Evolutionary conservation across 345 rosid genomes (phyloP).

Genomic region (Syzygium grande): DNA sequence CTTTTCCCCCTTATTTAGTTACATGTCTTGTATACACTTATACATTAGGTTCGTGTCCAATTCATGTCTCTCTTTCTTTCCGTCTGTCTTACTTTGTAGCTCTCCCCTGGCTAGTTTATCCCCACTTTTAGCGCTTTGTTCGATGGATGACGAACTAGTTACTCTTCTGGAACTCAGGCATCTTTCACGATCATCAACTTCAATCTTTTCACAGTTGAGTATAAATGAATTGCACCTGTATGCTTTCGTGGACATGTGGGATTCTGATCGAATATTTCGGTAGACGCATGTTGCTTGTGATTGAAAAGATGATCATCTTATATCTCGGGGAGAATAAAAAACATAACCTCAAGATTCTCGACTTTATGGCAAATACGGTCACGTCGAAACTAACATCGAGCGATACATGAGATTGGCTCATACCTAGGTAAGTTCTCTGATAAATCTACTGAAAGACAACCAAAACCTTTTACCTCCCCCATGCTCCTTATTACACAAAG

Average conservation of each 20-base stretch:
- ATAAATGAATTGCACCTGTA: too few relatives aligned
- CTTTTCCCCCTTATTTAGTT: conserved; percentile 83
- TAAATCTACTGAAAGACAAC: background rate
- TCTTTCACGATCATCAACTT: too few relatives aligned
- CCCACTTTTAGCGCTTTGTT: too few relatives aligned
- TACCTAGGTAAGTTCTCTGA: background rate
- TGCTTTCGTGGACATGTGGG: too few relatives aligned
- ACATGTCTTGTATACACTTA: background rate
- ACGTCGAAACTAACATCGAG: background rate
- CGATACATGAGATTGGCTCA: background rate
- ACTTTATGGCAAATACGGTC: background rate
- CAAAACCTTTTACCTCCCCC: background rate
- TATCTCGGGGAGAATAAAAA: background rate
- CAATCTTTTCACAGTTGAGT: too few relatives aligned
- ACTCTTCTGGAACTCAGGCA: too few relatives aligned
- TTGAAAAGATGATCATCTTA: background rate
- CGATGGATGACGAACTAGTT: too few relatives aligned
- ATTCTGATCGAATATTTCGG: background rate
- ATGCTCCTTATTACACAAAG: background rate
- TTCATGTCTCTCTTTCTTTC: too few relatives aligned
- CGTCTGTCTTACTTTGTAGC: too few relatives aligned
- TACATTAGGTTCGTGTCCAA: too few relatives aligned
- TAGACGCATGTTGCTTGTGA: background rate
- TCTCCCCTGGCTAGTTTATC: too few relatives aligned
- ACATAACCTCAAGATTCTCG: background rate